Percentiles rank a stretch among this genome's conserved stretches.
Conservation (phyloP, 768 basidiomycete genomes). For the Heimioporus sp. region DNA sequence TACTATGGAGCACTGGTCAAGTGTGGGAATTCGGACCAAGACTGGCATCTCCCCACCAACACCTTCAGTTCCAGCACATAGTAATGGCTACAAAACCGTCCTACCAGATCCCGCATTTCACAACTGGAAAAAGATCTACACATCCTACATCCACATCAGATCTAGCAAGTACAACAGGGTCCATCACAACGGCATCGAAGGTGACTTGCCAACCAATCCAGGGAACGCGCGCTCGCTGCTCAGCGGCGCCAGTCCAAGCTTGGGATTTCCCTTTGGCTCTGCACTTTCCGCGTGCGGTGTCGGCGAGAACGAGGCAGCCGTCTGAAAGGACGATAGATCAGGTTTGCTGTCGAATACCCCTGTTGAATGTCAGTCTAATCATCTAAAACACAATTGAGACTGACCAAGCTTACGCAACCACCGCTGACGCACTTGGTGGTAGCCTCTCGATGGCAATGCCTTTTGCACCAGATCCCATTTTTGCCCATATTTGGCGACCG, state of each 20-base stretch:
- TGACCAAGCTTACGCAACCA: constrained; percentile 41
- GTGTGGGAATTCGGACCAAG: too few species aligned
- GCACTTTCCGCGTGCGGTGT: constrained; percentile 7
- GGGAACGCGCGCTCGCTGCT: constrained; percentile 35
- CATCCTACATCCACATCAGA: constrained; percentile 11
- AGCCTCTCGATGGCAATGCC: constrained; percentile 38
- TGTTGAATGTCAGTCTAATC: background rate
- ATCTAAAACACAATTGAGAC: constrained; percentile 1
- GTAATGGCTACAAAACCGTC: too few species aligned
- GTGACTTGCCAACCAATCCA: constrained; percentile 19
- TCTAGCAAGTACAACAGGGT: constrained; percentile 8
- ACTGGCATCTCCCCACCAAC: too few species aligned
- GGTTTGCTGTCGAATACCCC: constrained; percentile 38
- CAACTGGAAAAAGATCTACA: background rate
- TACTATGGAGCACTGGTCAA: too few species aligned
- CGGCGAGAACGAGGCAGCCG: constrained; percentile 19
- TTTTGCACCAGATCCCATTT: constrained; percentile 42
- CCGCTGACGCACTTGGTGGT: constrained; percentile 43
- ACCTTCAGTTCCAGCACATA: too few species aligned
- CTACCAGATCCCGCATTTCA: too few species aligned
- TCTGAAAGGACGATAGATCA: constrained; percentile 34
- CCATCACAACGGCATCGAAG: constrained; percentile 18
- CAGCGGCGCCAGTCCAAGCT: constrained; percentile 37
- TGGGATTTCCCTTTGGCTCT: constrained; percentile 35
- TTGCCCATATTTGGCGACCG: constrained; percentile 39